Conservation (phyloP, 2,329 filamentous ascomycete genomes). For the Sporothrix luriei region DNA sequence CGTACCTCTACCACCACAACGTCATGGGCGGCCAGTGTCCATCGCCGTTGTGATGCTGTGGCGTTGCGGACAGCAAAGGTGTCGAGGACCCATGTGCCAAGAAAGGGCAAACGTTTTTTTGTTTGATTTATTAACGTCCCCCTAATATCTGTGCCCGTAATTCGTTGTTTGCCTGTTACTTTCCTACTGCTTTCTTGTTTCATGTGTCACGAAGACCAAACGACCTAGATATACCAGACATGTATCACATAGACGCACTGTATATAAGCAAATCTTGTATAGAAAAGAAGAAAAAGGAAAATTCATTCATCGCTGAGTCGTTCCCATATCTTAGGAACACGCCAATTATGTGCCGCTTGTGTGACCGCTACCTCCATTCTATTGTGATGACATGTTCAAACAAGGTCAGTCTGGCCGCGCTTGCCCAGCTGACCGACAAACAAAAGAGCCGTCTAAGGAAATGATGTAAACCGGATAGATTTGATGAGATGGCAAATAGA, state of each 20-base stretch:
- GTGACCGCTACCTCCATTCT: slow-evolving; percentile 17
- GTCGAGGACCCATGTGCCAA: background rate
- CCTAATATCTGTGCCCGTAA: background rate
- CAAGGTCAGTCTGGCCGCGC: background rate
- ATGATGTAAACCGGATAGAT: background rate
- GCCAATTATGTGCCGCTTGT: slow-evolving; percentile 23
- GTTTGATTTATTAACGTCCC: background rate
- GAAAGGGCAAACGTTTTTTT: background rate
- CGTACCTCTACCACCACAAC: slow-evolving; percentile 83
- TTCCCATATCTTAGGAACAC: slow-evolving; percentile 12
- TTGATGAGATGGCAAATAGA: background rate
- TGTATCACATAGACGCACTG: slow-evolving; percentile 6
- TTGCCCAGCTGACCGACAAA: background rate
- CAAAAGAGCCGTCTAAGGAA: background rate
- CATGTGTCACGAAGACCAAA: slow-evolving; percentile 16
- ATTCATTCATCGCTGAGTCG: slow-evolving; percentile 26
- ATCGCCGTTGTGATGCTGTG: background rate
- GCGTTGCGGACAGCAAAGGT: background rate
- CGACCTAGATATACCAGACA: slow-evolving; percentile 18
- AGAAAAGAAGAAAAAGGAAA: background rate
- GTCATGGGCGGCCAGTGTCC: slow-evolving; percentile 57
- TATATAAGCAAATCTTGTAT: background rate
- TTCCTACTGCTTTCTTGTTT: background rate
- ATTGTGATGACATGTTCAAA: slow-evolving; percentile 23
- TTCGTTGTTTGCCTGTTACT: background rate